phyloP scores from a whole-genome alignment of 106 monocot species.

The Apostasia shenzhenica region DNA sequence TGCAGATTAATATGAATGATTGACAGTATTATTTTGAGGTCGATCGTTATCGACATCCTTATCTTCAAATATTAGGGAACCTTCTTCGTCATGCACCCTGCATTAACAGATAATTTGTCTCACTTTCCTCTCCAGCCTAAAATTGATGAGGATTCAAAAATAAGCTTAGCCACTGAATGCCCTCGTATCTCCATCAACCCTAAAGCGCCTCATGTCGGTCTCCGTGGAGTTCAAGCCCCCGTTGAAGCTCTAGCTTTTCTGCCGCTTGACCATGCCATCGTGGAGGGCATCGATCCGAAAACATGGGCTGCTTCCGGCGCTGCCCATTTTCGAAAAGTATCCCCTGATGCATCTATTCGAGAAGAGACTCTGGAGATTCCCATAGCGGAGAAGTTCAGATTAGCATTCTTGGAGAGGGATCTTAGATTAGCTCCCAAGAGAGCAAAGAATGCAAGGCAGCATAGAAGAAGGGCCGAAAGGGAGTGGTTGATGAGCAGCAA shows the following conservation, averaged over 20 bases:
- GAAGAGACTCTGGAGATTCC: constrained; percentile 27
- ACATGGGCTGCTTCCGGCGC: constrained; percentile 49
- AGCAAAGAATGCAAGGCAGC: constrained; percentile 81
- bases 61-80: too few relatives aligned
- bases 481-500: constrained; percentile 55
- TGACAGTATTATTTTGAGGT: too few relatives aligned
- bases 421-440: constrained; percentile 82
- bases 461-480: constrained; percentile 52
- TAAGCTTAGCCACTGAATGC: constrained; percentile 56
- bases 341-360: not conserved
- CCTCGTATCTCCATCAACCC: constrained; percentile 80
- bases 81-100: too few relatives aligned
- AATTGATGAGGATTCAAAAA: constrained; percentile 67
- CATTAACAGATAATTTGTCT: not conserved
- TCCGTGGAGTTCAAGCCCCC: constrained; percentile 47
- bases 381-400: constrained; percentile 81
- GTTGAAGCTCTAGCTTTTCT: constrained; percentile 34
- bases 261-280: constrained; percentile 45
- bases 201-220: constrained; percentile 27
- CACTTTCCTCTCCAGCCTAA: constrained; percentile 43
- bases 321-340: constrained; percentile 9
- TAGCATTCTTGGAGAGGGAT: constrained; percentile 82
- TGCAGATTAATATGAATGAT: too few relatives aligned
- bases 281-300: constrained; percentile 72
- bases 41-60: too few relatives aligned